Percentiles rank a stretch among this genome's conserved stretches.
phyloP scores from a whole-genome alignment of 208 protist genomes.

The Phytomonas francai region DNA sequence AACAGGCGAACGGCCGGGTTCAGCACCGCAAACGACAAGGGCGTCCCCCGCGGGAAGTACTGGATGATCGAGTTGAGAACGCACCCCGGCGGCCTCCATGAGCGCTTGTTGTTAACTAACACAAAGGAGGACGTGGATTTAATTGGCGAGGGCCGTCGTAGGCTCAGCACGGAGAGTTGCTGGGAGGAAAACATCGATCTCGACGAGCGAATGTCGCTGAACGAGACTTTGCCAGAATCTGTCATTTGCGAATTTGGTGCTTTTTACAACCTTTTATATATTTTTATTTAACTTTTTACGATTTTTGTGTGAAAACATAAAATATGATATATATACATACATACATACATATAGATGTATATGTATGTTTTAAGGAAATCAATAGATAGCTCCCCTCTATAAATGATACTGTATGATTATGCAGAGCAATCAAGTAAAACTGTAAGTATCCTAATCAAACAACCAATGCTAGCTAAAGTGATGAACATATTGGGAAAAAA shows the following conservation, averaged over 20 bases:
- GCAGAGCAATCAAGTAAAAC: too few species aligned
- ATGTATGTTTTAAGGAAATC: background rate
- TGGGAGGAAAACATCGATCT: background rate
- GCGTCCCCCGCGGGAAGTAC: conserved; percentile 26
- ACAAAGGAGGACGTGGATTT: conserved; percentile 29
- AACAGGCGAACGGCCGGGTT: conserved; percentile 37
- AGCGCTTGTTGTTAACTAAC: conserved; percentile 31
- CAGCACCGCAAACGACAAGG: conserved; percentile 26
- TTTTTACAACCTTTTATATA: background rate
- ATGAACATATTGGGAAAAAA: too few species aligned
- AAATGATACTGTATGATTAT: too few species aligned
- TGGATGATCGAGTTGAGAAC: conserved; percentile 24
- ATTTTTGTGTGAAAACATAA: background rate
- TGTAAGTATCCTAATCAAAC: too few species aligned
- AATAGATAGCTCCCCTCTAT: background rate
- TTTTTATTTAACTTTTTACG: background rate
- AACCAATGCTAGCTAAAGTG: too few species aligned
- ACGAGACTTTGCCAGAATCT: background rate
- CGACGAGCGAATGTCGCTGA: conserved; percentile 12
- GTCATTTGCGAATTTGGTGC: background rate
- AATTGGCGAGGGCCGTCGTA: too few species aligned
- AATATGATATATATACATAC: background rate
- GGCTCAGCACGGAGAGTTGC: too few species aligned
- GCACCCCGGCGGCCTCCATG: conserved; percentile 26
- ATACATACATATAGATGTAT: background rate